A percentile compares a stretch with the other conserved stretches of the same genome.
phyloP scores from a whole-genome alignment of 2,329 filamentous ascomycete genomes.

The Ramichloridium luteum region DNA sequence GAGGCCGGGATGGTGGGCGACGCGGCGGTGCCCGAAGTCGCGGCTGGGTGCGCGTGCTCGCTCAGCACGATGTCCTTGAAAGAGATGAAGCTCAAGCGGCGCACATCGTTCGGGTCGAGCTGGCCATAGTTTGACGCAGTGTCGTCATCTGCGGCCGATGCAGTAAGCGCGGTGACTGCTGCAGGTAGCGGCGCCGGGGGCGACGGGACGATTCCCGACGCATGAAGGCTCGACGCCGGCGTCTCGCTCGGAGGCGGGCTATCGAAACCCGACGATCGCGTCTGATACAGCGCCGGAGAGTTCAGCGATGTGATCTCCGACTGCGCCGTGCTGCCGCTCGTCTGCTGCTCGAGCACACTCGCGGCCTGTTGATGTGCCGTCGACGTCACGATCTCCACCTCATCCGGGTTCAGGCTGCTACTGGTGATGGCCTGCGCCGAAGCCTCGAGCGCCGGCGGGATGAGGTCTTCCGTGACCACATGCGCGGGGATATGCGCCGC shows the following conservation, averaged over 20 bases:
- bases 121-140: constrained; percentile 63
- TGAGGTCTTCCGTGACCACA: constrained; percentile 87
- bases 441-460: constrained; percentile 81
- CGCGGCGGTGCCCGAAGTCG: constrained; percentile 45
- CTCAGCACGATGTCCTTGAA: constrained; percentile 91
- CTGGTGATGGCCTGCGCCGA: constrained; percentile 89
- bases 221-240: constrained; percentile 74
- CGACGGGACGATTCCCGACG: constrained; percentile 64
- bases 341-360: constrained; percentile 37
- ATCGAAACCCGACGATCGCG: background rate
- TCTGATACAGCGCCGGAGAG: constrained; percentile 6
- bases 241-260: constrained; percentile 11
- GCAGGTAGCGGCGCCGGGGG: too few species aligned
- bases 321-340: constrained; percentile 12
- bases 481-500: constrained; percentile 76
- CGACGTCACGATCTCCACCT: constrained; percentile 87
- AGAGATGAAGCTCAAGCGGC: constrained; percentile 84
- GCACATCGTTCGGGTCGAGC: constrained; percentile 64
- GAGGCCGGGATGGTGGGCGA: constrained; percentile 44
- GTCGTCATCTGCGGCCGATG: constrained; percentile 36
- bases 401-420: constrained; percentile 68
- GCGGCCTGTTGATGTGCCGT: constrained; percentile 68
- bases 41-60: constrained; percentile 44
- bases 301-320: constrained; percentile 18
- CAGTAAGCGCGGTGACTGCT: constrained; percentile 19